Evolutionary conservation across 2,329 filamentous ascomycete species (phyloP).

Genomic region (Fusarium heterosporum): DNA sequence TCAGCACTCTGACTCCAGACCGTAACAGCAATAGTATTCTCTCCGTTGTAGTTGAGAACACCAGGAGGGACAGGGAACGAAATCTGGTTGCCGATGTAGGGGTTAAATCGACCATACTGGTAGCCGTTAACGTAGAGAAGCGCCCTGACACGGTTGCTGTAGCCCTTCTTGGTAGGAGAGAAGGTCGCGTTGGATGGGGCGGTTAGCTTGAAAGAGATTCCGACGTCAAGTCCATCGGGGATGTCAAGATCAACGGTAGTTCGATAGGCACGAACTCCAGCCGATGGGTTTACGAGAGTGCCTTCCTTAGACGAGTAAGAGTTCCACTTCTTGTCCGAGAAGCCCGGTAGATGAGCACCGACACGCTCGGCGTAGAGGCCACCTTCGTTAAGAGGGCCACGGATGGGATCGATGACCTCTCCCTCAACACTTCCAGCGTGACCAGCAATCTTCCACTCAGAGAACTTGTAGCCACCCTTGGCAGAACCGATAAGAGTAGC

Average conservation of each 20-base stretch:
- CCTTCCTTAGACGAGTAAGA: slow-evolving; percentile 45
- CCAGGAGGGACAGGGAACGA: slow-evolving; percentile 71
- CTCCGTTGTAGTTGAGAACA: slow-evolving; percentile 66
- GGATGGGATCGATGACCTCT: slow-evolving; percentile 64
- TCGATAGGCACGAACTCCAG: slow-evolving; percentile 68
- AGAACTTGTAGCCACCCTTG: slow-evolving; percentile 54
- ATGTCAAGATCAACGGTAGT: slow-evolving; percentile 63
- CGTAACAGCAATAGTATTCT: slow-evolving; percentile 68
- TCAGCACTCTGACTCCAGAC: slow-evolving; percentile 69
- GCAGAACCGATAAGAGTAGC: slow-evolving; percentile 60
- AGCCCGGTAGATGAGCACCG: slow-evolving; percentile 69
- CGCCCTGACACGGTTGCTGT: slow-evolving; percentile 58
- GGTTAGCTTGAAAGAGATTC: slow-evolving; percentile 65
- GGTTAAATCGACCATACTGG: slow-evolving; percentile 70
- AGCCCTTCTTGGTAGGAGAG: slow-evolving; percentile 40
- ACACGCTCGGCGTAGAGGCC: slow-evolving; percentile 68
- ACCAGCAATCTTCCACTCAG: slow-evolving; percentile 68
- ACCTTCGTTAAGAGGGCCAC: slow-evolving; percentile 68
- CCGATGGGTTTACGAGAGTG: slow-evolving; percentile 57
- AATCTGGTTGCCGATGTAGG: slow-evolving; percentile 70
- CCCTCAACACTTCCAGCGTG: slow-evolving; percentile 63
- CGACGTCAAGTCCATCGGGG: slow-evolving; percentile 64
- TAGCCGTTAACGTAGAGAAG: slow-evolving; percentile 74
- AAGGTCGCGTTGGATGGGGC: slow-evolving; percentile 58
- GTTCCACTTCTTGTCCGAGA: slow-evolving; percentile 61